These are phyloP conservation scores for Talinum fruticosum DNA, from an alignment of 148 eudicot species.

Conservation along the genomic window DNA sequence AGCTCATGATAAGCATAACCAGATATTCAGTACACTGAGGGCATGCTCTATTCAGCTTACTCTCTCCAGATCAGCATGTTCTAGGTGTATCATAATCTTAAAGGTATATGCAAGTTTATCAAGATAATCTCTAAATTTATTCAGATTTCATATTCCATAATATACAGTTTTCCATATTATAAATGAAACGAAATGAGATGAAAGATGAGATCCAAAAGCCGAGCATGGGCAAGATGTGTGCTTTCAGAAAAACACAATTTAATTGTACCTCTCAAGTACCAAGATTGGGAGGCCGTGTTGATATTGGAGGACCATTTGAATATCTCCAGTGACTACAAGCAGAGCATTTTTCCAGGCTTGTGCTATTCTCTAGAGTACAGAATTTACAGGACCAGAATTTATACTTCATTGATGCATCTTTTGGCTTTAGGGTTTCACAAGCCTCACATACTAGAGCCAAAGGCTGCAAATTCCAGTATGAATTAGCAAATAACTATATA, in stretches of 20 bases:
- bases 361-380: slow-evolving; percentile 77
- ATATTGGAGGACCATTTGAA: slow-evolving; percentile 68
- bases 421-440: slow-evolving; percentile 64
- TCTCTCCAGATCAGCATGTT: background rate
- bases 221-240: background rate
- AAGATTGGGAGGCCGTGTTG: slow-evolving; percentile 49
- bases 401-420: slow-evolving; percentile 42
- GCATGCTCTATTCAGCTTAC: background rate
- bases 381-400: slow-evolving; percentile 71
- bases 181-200: background rate
- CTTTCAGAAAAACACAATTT: background rate
- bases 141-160: background rate
- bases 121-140: too few relatives aligned
- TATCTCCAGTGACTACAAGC: slow-evolving; percentile 92
- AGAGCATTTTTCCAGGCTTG: slow-evolving; percentile 57
- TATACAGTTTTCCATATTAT: background rate
- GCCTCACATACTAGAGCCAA: slow-evolving; percentile 74
- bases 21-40: background rate
- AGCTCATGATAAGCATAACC: background rate
- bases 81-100: background rate
- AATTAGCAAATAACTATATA: background rate
- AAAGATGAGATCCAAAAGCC: background rate
- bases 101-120: too few relatives aligned
- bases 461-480: slow-evolving; percentile 45
- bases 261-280: slow-evolving; percentile 46